A percentile compares a stretch with the other conserved stretches of the same genome.
These are phyloP conservation scores for Pyrenula massariospora DNA, from an alignment of 495 filamentous ascomycete genomes.

Conservation along the genomic window DNA sequence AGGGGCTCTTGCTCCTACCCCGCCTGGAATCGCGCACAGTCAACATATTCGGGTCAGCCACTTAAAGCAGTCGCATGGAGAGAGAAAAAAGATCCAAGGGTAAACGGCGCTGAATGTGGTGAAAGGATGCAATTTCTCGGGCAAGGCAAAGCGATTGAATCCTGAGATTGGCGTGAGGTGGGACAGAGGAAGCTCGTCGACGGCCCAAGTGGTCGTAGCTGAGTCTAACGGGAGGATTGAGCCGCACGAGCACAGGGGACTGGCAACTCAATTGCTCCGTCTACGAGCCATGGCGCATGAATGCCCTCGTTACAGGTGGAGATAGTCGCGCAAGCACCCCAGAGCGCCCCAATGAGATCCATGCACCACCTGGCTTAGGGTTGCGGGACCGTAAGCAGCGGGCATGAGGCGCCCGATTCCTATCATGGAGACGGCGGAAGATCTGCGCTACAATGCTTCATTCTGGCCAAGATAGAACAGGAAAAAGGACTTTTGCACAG, in stretches of 20 bases:
- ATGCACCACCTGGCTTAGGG: not conserved
- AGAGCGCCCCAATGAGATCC: not conserved
- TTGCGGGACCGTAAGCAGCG: not conserved
- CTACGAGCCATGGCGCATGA: not conserved
- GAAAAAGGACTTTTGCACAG: not conserved
- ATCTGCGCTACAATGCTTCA: too few species aligned
- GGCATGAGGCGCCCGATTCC: too few species aligned
- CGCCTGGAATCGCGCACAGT: not conserved
- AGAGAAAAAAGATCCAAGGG: too few species aligned
- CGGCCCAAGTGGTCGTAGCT: not conserved
- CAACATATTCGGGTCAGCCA: not conserved
- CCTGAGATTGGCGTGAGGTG: not conserved
- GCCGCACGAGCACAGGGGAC: not conserved
- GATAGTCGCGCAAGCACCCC: not conserved
- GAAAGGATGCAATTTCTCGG: too few species aligned
- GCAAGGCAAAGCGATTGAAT: too few species aligned
- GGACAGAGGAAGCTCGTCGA: not conserved
- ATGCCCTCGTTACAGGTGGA: not conserved
- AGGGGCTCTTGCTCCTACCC: constrained; percentile 48
- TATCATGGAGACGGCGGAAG: too few species aligned
- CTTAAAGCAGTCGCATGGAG: too few species aligned
- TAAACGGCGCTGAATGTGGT: too few species aligned
- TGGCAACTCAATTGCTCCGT: too few species aligned
- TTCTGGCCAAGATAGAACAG: too few species aligned
- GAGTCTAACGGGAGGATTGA: not conserved